These are phyloP conservation scores for Phytophthora multivora DNA, from an alignment of 352 stramenopile genomes.

Conservation along the genomic window DNA sequence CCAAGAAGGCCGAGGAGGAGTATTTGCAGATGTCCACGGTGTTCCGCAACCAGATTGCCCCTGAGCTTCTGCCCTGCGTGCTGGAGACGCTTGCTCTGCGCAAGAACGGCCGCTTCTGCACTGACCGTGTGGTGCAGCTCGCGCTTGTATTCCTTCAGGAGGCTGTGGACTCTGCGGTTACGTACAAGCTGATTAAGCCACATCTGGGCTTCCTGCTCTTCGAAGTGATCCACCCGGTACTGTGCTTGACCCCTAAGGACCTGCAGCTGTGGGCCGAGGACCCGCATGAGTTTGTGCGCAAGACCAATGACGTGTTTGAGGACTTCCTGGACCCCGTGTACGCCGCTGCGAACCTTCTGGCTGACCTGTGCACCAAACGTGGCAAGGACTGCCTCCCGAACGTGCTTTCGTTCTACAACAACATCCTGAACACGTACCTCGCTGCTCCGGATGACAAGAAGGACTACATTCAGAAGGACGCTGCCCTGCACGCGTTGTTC, in stretches of 20 bases:
- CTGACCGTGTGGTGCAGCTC: slow-evolving; percentile 95
- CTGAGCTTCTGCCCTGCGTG: slow-evolving; percentile 76
- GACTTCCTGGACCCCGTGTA: slow-evolving; percentile 97
- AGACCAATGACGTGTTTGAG: slow-evolving; percentile 97
- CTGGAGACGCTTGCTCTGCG: slow-evolving; percentile 93
- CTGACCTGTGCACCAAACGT: slow-evolving; percentile 94
- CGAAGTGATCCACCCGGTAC: slow-evolving; percentile 95
- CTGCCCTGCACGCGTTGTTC: slow-evolving; percentile 93
- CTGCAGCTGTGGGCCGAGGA: slow-evolving; percentile 96
- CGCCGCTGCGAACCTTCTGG: slow-evolving; percentile 94
- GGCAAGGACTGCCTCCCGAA: slow-evolving; percentile 94
- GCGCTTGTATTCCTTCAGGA: slow-evolving; percentile 94
- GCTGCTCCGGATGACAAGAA: slow-evolving; percentile 64
- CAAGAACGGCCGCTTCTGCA: slow-evolving; percentile 95
- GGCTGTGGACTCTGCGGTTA: slow-evolving; percentile 94
- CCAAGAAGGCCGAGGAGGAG: slow-evolving; percentile 92
- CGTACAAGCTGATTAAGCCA: slow-evolving; percentile 98
- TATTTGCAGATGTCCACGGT: slow-evolving; percentile 93
- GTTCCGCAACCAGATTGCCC: slow-evolving; percentile 94
- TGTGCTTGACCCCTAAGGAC: slow-evolving; percentile 95
- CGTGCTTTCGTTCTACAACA: slow-evolving; percentile 91
- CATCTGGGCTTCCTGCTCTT: slow-evolving; percentile 98
- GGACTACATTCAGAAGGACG: slow-evolving; percentile 97
- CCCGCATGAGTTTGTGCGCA: slow-evolving; percentile 97
- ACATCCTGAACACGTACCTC: slow-evolving; percentile 93